Evolutionary conservation across 352 stramenopile genomes (phyloP).

Genomic region (Blastocystis sp.): DNA sequence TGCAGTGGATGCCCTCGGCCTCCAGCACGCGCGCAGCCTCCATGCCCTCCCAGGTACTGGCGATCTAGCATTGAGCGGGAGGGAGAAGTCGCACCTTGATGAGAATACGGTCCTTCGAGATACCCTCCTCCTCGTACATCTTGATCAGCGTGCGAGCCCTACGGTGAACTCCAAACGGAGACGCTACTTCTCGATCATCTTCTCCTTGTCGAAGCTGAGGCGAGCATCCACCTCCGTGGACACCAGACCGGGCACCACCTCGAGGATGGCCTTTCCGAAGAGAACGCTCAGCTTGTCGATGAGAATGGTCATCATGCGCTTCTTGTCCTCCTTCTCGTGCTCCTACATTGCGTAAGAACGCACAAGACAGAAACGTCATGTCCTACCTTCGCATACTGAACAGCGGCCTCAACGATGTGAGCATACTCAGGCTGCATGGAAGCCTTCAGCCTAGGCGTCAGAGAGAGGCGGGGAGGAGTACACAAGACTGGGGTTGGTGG

Average conservation of each 20-base stretch:
- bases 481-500: constrained; percentile 96
- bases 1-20: constrained; percentile 93
- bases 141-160: constrained; percentile 85
- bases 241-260: constrained; percentile 92
- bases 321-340: constrained; percentile 76
- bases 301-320: constrained; percentile 83
- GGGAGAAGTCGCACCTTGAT: constrained; percentile 86
- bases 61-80: constrained; percentile 75
- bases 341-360: constrained; percentile 54
- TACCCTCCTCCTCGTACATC: constrained; percentile 91
- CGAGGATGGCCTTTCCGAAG: constrained; percentile 92
- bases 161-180: not conserved
- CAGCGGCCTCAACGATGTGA: constrained; percentile 89
- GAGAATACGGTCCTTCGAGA: constrained; percentile 90
- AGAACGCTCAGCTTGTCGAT: constrained; percentile 97
- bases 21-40: constrained; percentile 91
- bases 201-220: constrained; percentile 81
- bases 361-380: not conserved
- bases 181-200: constrained; percentile 59
- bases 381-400: constrained; percentile 85
- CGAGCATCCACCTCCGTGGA: constrained; percentile 97
- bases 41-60: constrained; percentile 89
- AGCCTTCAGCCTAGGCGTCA: constrained; percentile 78
- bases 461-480: constrained; percentile 74
- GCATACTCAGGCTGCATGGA: constrained; percentile 90